Evolutionary conservation across 2,329 filamentous ascomycete species (phyloP), one percentile per base, ranked within the genome.

Genomic region (Ustulina deusta): DNA sequence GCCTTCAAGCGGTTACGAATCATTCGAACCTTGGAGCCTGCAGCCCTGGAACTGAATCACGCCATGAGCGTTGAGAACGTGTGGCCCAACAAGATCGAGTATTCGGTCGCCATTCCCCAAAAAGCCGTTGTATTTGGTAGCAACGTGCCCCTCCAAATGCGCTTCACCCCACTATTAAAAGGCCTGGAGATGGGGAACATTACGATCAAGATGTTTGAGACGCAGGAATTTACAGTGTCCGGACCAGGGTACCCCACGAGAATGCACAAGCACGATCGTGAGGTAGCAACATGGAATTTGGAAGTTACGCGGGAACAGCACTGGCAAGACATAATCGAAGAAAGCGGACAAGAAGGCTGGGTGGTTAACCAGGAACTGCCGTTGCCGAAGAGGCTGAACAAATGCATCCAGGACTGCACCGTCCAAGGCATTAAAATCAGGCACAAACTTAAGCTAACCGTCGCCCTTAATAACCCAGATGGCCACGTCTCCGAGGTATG

Each of bases 61-160:
- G 91, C 93, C 55, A 96, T 97, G 93, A 93, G 93, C 70, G 94
- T 98, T 71, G 94, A 97, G 80, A 97, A 97, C 77, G 92, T 97
- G 71, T 99, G 96, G 96, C 92, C 94, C 6, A 96, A 97, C 83
- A 99, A 99, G 84, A 88, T 98, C 74, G 93, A 97, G 78, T 99
- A 99, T 82, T 95, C 93, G 34, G 94, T 99, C 70, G 89, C 93
- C 65, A 93, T 97, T 11, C 95, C 96, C 0, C 94, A 93, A 76
- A 97, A 97, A 82, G 96, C 96, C 1, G 91, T 97, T 61, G 92
- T 97, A 20, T 97, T 97, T 75, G 96, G 96, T 57, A 97, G 93
- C n/a, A 86, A 87, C 25, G 90, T 98, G 56, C 89, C 90, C 0
- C 86, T 97, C 67, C 90, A 97, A 74, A 95, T 97, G 82, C 89